Evolutionary conservation across 257 asterid genomes (phyloP).

Genomic region (Salvia miltiorrhiza): DNA sequence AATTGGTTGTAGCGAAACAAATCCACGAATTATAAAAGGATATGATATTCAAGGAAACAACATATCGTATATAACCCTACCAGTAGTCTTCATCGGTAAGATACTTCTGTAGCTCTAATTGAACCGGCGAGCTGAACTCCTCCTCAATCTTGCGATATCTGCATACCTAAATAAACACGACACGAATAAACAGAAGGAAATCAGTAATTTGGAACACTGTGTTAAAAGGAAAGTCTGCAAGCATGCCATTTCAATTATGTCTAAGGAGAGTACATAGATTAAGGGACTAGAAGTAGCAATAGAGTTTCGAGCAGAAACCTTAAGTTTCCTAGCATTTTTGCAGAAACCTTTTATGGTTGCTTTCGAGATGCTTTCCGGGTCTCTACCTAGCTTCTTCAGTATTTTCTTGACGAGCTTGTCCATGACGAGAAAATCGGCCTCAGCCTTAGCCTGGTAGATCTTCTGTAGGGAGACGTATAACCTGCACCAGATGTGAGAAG

Average conservation of each 20-base stretch:
- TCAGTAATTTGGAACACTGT: constrained; percentile 13
- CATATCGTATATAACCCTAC: constrained; percentile 27
- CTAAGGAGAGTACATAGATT: no score
- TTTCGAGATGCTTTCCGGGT: constrained; percentile 78
- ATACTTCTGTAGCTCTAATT: constrained; percentile 75
- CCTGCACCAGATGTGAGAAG: constrained; percentile 41
- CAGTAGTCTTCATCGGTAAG: constrained; percentile 85
- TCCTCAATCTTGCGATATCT: constrained; percentile 86
- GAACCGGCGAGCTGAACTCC: constrained; percentile 74
- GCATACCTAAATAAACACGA: constrained; percentile 64
- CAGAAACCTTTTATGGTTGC: constrained; percentile 73
- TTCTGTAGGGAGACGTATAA: constrained; percentile 76
- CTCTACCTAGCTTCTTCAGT: constrained; percentile 79
- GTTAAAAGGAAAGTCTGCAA: not conserved
- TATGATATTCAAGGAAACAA: not conserved
- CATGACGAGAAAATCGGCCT: constrained; percentile 79
- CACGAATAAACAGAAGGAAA: constrained; percentile 1
- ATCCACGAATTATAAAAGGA: constrained; percentile 13
- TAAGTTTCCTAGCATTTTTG: constrained; percentile 87
- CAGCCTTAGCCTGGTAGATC: constrained; percentile 95
- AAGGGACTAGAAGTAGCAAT: not conserved
- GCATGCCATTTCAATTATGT: no score
- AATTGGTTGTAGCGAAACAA: constrained; percentile 16
- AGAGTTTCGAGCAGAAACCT: constrained; percentile 34
- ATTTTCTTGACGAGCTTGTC: constrained; percentile 58